These are phyloP conservation scores for Dorcoceras hygrometricum DNA, from an alignment of 257 asterid genomes.

Conservation along the genomic window DNA sequence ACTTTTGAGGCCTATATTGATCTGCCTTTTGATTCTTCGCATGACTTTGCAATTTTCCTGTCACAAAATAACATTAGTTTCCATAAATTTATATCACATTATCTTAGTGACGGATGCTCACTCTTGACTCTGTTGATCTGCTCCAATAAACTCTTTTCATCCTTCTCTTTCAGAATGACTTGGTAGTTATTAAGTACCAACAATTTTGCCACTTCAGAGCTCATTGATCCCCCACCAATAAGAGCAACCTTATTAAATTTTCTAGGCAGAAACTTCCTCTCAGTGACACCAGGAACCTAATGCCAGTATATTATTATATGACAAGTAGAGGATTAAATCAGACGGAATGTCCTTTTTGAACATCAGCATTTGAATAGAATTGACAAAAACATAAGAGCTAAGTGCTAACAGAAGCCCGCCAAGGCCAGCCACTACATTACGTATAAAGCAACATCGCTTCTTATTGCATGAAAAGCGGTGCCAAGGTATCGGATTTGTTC, in stretches of 20 bases:
- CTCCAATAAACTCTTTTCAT: slow-evolving; percentile 28
- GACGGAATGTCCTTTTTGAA: slow-evolving; percentile 3
- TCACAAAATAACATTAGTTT: slow-evolving; percentile 16
- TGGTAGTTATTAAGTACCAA: slow-evolving; percentile 35
- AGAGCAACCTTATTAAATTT: slow-evolving; percentile 46
- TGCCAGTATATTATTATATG: slow-evolving; percentile 17
- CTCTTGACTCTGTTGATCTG: slow-evolving; percentile 30
- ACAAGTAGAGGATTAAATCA: slow-evolving; percentile 11
- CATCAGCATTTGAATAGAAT: neutral
- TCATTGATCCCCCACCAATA: slow-evolving; percentile 52
- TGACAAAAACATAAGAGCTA: neutral
- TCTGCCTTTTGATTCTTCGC: slow-evolving; percentile 35
- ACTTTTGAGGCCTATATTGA: slow-evolving; percentile 25
- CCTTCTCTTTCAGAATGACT: slow-evolving; percentile 45
- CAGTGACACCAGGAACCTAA: slow-evolving; percentile 50
- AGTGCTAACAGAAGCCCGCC: neutral
- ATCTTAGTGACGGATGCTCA: slow-evolving; percentile 19
- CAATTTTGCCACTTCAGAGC: slow-evolving; percentile 39
- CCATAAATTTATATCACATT: neutral
- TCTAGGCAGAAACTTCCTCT: slow-evolving; percentile 40
- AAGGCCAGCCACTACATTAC: neutral
- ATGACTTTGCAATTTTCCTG: slow-evolving; percentile 36
- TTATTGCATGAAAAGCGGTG: too few species aligned
- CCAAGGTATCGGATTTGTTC: too few species aligned
- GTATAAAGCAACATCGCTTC: too few species aligned